These are phyloP conservation scores for Hymenoscyphus occultus DNA, from an alignment of 2,329 filamentous ascomycete genomes.

Conservation along the genomic window DNA sequence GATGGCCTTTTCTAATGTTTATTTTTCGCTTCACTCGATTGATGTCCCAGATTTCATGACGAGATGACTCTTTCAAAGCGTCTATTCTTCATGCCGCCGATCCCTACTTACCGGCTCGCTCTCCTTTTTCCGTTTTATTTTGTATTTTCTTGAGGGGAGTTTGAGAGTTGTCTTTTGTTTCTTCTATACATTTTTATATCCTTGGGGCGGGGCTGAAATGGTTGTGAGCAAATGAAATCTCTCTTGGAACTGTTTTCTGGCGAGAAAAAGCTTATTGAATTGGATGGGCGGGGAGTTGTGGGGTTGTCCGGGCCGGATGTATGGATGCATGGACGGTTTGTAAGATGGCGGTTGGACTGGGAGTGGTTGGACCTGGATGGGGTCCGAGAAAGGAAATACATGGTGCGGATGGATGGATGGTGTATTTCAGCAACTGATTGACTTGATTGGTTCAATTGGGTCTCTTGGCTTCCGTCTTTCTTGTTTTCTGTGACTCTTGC, in stretches of 20 bases:
- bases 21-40: constrained; percentile 14
- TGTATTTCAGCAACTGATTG: not conserved
- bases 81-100: not conserved
- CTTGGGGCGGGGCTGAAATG: not conserved
- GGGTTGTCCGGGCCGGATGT: not conserved
- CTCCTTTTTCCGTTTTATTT: constrained; percentile 3
- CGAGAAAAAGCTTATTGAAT: not conserved
- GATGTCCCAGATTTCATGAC: constrained; percentile 11
- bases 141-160: constrained; percentile 8
- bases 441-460: too few relatives aligned
- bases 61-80: not conserved
- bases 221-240: too few relatives aligned
- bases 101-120: not conserved
- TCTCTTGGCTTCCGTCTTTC: not conserved
- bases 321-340: not conserved
- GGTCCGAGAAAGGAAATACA: not conserved
- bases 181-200: not conserved
- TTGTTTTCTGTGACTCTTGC: not conserved
- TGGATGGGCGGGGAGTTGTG: not conserved
- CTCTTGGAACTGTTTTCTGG: not conserved
- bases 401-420: not conserved
- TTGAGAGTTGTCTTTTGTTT: too few relatives aligned
- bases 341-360: not conserved
- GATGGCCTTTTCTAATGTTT: constrained; percentile 14
- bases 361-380: not conserved